phyloP scores from a whole-genome alignment of 2,329 filamentous ascomycete species.

The Phaeomoniella chlamydospora region DNA sequence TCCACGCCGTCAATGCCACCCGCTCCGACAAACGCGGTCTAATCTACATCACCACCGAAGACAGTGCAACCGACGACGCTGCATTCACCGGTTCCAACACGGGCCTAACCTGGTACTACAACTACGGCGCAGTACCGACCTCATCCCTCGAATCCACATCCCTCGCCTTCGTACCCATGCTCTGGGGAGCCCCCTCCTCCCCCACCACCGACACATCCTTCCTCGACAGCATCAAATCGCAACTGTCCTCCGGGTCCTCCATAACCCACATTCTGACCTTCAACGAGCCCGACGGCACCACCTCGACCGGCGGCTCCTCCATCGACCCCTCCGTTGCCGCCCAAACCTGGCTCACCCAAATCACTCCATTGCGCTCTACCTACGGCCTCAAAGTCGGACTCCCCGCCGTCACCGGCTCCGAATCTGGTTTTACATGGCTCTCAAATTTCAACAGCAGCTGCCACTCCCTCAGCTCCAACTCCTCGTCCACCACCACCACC shows the following conservation, averaged over 20 bases:
- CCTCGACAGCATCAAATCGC: constrained; percentile 39
- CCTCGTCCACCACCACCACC: too few species aligned
- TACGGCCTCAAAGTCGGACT: constrained; percentile 54
- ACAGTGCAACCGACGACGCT: constrained; percentile 41
- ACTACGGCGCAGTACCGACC: constrained; percentile 50
- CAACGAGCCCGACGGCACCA: constrained; percentile 60
- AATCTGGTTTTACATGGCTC: constrained; percentile 51
- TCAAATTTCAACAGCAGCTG: constrained; percentile 33
- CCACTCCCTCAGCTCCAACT: constrained; percentile 37
- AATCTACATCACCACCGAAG: constrained; percentile 44
- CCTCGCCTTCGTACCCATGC: constrained; percentile 69
- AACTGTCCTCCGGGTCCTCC: constrained; percentile 39
- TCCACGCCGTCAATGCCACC: background rate
- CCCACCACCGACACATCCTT: constrained; percentile 41
- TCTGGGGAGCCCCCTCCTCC: constrained; percentile 47
- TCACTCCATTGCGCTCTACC: constrained; percentile 48
- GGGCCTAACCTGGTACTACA: constrained; percentile 73
- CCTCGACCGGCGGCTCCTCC: constrained; percentile 44
- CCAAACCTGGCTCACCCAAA: constrained; percentile 53
- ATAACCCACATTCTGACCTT: constrained; percentile 59
- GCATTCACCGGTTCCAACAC: constrained; percentile 45
- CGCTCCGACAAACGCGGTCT: constrained; percentile 52
- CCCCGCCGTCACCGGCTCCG: constrained; percentile 53
- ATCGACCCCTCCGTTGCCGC: constrained; percentile 49
- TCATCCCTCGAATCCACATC: constrained; percentile 29